A percentile compares a stretch with the other conserved stretches of the same genome.
Evolutionary conservation across 2,329 filamentous ascomycete genomes (phyloP).

Genomic region (Ascochyta clinopodiicola): DNA sequence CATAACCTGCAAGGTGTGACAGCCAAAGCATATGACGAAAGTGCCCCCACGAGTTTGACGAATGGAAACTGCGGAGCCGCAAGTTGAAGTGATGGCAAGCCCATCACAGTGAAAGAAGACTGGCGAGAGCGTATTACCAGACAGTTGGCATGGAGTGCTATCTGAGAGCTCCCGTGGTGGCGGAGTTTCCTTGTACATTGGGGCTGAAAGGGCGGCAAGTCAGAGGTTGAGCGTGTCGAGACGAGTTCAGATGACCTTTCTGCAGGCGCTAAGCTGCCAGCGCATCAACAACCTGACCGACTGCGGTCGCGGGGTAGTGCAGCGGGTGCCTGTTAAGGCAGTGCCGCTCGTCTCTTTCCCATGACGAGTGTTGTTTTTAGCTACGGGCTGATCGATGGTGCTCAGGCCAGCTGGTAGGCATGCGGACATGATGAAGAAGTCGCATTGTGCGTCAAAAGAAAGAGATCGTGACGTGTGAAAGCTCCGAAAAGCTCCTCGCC

Average conservation of each 20-base stretch:
- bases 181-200: conserved; percentile 43
- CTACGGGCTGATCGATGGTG: conserved; percentile 34
- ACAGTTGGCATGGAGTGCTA: conserved; percentile 33
- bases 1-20: conserved; percentile 21
- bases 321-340: conserved; percentile 45
- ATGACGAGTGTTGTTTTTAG: conserved; percentile 39
- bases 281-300: conserved; percentile 48
- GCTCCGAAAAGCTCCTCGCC: conserved; percentile 10
- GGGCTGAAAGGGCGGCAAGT: conserved; percentile 45
- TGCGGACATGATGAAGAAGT: conserved; percentile 1
- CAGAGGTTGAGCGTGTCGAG: conserved; percentile 22
- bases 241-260: conserved; percentile 45
- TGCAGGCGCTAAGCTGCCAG: conserved; percentile 48
- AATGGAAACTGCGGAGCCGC: conserved; percentile 33
- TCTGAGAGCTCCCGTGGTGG: conserved; percentile 45
- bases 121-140: conserved; percentile 46
- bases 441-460: conserved; percentile 11
- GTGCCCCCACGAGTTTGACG: conserved; percentile 36
- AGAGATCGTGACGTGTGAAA: conserved; percentile 11
- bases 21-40: conserved; percentile 32
- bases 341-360: conserved; percentile 26
- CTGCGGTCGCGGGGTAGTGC: conserved; percentile 38
- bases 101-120: conserved; percentile 38
- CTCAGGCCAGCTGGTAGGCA: not conserved
- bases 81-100: conserved; percentile 31